Base-by-base conservation (phyloP, 2,329 filamentous ascomycete genomes). In the Cercospora sojina region DNA sequence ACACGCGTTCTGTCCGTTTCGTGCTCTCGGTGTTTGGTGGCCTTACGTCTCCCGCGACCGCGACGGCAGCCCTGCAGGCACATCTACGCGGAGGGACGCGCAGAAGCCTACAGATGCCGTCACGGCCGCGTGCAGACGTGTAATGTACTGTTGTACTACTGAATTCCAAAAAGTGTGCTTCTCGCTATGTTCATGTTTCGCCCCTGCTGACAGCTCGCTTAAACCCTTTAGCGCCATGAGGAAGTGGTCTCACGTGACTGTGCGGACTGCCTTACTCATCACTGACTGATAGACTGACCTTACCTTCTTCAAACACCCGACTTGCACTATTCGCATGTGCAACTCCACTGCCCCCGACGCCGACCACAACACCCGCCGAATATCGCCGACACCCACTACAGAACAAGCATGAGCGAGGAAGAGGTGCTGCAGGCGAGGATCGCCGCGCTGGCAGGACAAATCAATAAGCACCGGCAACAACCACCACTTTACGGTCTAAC, bases 391-490 rank as follows among this genome's bases (percentile, higher is more conserved):
- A 16, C 35, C 35, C 35, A 41, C 35, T 41, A 41, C 35, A n/a
- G 35, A 16, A 29, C 55, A 67, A 73, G 64, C 62, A 76, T 76
- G 75, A 67, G 67, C 60, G 73, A 76, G 41, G 71, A 75, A 25
- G 70, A 72, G 59, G 71, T 71, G 51, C 64, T 77, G n/a, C 72
- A 74, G 61, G 75, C 74, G 18, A 71, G 60, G 58, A 76, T 77
- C 59, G 74, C 71, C 20, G 74, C 73, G 5, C 62, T 77, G 5
- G 66, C 72, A 20, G 71, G 74, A 61, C 71, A 72, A 38, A 77
- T 77, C 71, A 74, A 75, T 60, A 66, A 72, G 57, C 72, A 68
- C 66, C 75, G 75, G 67, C 73, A 76, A 38, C 71, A 71, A 31
- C 68, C 66, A 43, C 32, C 31, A 12, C 38, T 43, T 16, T 58